phyloP scores from a whole-genome alignment of 768 basidiomycete genomes.

The Tricholoma furcatifolium region DNA sequence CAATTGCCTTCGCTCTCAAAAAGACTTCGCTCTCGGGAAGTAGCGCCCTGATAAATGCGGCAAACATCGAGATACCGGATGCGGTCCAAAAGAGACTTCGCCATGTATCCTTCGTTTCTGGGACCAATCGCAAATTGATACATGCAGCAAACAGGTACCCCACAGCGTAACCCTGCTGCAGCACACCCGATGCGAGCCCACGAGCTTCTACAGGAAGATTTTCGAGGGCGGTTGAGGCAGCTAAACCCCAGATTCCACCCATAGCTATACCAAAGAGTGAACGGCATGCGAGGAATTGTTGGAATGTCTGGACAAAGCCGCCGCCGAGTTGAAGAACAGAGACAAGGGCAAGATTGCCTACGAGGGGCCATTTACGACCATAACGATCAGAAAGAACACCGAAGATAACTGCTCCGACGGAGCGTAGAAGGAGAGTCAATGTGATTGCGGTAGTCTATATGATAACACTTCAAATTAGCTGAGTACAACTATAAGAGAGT shows the following conservation, averaged over 20 bases:
- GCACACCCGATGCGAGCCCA: conserved; percentile 79
- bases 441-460: conserved; percentile 78
- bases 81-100: conserved; percentile 81
- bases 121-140: conserved; percentile 70
- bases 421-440: conserved; percentile 89
- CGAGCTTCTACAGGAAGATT: conserved; percentile 85
- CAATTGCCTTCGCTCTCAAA: conserved; percentile 58
- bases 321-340: conserved; percentile 73
- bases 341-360: conserved; percentile 71
- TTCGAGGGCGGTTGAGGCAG: conserved; percentile 81
- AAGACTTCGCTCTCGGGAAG: conserved; percentile 82
- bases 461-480: neutral
- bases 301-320: conserved; percentile 77
- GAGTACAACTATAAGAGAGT: neutral
- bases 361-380: conserved; percentile 93
- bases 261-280: conserved; percentile 85
- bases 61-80: conserved; percentile 64
- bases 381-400: conserved; percentile 85
- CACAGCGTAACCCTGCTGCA: conserved; percentile 88
- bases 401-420: conserved; percentile 75
- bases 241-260: conserved; percentile 89
- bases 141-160: conserved; percentile 84
- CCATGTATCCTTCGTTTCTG: conserved; percentile 52
- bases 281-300: conserved; percentile 78
- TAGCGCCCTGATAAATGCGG: conserved; percentile 60